Evolutionary conservation across 345 rosid genomes (phyloP).

Genomic region (Citrus glauca): DNA sequence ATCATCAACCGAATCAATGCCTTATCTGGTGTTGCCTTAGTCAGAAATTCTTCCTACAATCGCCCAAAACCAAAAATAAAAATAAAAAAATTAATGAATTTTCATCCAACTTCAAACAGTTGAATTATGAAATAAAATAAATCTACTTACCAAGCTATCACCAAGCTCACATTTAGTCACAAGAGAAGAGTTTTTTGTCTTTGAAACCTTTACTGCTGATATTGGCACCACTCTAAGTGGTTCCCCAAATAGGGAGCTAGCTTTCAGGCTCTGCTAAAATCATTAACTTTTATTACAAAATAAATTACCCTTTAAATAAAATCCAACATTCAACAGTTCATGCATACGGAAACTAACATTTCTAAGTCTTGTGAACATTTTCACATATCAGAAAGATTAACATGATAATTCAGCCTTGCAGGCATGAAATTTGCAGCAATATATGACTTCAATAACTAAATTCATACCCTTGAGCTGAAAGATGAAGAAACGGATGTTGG

Average conservation of each 20-base stretch:
- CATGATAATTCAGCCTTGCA: background rate
- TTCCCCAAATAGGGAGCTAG: constrained; percentile 71
- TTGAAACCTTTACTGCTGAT: constrained; percentile 46
- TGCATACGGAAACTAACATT: background rate
- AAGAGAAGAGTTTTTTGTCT: constrained; percentile 43
- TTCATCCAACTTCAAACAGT: background rate
- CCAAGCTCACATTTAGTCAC: constrained; percentile 88
- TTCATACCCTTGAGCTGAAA: constrained; percentile 59
- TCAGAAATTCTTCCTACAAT: constrained; percentile 81
- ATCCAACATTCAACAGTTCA: background rate
- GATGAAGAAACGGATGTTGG: constrained; percentile 53
- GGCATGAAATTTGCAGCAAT: background rate
- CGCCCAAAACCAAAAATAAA: background rate
- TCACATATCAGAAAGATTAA: background rate
- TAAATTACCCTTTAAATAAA: background rate
- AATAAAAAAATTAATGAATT: background rate
- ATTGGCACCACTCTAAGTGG: constrained; percentile 51
- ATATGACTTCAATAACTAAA: background rate
- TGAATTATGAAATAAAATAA: background rate
- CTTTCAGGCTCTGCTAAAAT: constrained; percentile 34
- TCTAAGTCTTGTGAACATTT: background rate
- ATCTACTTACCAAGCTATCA: constrained; percentile 69
- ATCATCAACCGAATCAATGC: constrained; percentile 66
- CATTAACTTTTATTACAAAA: background rate
- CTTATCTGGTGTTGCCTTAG: constrained; percentile 80